phyloP scores from a whole-genome alignment of 1,139 yeast species.

The Saccharomyces uvarum region DNA sequence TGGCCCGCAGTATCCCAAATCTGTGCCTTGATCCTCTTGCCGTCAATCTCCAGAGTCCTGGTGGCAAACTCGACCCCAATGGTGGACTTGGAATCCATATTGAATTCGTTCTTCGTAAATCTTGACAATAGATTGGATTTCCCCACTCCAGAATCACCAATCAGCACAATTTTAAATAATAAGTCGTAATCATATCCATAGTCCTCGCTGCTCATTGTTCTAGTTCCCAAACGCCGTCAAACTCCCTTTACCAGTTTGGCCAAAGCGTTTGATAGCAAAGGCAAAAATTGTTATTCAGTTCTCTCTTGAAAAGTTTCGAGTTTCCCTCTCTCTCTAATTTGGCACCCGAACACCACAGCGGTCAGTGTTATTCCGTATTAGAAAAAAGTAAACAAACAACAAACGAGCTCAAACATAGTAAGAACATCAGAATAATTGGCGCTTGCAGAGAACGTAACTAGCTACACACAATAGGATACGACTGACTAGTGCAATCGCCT shows the following conservation, averaged over 20 bases:
- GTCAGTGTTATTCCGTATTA: background rate
- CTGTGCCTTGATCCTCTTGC: slow-evolving; percentile 92
- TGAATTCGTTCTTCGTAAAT: slow-evolving; percentile 92
- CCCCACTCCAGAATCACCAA: slow-evolving; percentile 97
- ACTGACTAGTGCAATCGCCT: background rate
- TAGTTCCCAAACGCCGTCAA: background rate
- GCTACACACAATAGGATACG: background rate
- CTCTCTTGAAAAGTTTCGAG: background rate
- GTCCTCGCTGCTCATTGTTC: slow-evolving; percentile 45
- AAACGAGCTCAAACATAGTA: background rate
- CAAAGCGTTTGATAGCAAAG: background rate
- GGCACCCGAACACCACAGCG: background rate
- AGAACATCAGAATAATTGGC: background rate
- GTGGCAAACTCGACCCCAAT: slow-evolving; percentile 98
- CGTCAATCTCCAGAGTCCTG: slow-evolving; percentile 88
- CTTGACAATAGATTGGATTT: slow-evolving; percentile 89
- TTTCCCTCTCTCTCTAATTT: background rate
- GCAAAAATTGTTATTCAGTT: background rate
- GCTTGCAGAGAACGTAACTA: background rate
- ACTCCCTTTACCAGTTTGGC: background rate
- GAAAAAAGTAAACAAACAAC: background rate
- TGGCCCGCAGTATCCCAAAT: slow-evolving; percentile 99
- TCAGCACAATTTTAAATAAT: slow-evolving; percentile 87
- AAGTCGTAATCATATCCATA: slow-evolving; percentile 92
- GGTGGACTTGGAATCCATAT: slow-evolving; percentile 87